phyloP scores from a whole-genome alignment of 2,329 filamentous ascomycete genomes.

The Talaromyces atroroseus region DNA sequence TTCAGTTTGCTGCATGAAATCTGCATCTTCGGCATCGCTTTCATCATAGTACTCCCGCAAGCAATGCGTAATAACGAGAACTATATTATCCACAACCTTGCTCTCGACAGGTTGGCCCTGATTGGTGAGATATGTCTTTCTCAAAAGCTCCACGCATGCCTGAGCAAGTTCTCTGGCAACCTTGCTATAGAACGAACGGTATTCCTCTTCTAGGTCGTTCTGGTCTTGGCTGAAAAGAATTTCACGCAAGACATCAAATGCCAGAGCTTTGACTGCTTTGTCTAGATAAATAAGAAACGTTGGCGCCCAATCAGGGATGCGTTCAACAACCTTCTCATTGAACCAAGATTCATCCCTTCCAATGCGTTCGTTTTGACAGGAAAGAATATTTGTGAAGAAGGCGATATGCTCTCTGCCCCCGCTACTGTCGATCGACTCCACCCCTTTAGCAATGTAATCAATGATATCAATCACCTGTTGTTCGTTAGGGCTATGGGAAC shows the following conservation, averaged over 20 bases:
- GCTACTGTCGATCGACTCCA: constrained; percentile 45
- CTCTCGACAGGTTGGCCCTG: constrained; percentile 28
- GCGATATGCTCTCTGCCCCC: constrained; percentile 46
- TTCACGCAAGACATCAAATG: constrained; percentile 39
- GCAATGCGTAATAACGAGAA: constrained; percentile 34
- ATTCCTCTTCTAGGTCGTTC: constrained; percentile 25
- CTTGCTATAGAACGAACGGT: constrained; percentile 21
- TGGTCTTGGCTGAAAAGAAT: constrained; percentile 37
- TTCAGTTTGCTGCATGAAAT: constrained; percentile 28
- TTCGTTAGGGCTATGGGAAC: constrained; percentile 35
- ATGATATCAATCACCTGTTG: constrained; percentile 35
- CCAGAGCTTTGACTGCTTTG: constrained; percentile 39
- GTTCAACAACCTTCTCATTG: constrained; percentile 31
- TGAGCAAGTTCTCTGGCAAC: constrained; percentile 30
- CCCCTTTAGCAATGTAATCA: constrained; percentile 40
- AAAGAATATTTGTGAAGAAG: constrained; percentile 51
- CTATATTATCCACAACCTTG: constrained; percentile 33
- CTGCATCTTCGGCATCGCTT: constrained; percentile 31
- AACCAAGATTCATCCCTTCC: constrained; percentile 31
- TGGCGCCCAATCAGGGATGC: constrained; percentile 47
- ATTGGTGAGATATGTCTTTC: constrained; percentile 25
- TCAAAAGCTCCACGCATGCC: constrained; percentile 29
- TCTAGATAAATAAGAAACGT: constrained; percentile 49
- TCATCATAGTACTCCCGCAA: constrained; percentile 32
- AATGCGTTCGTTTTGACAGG: constrained; percentile 34